phyloP scores from a whole-genome alignment of 2,329 filamentous ascomycete species.

The Penicillium griseofulvum region DNA sequence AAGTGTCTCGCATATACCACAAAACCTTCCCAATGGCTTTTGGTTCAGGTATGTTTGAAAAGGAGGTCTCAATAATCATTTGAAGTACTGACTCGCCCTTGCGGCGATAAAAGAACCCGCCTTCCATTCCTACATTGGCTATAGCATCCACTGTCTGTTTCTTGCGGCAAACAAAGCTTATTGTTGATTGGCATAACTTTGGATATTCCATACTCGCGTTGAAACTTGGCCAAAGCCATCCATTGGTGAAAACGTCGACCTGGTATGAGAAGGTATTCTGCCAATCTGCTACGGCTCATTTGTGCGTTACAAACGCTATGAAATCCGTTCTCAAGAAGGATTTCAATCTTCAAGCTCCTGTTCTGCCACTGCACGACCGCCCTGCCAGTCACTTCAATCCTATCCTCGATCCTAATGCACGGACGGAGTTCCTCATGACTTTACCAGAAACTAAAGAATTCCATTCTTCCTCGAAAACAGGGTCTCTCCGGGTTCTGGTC shows the following conservation, averaged over 20 bases:
- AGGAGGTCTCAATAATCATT: not conserved
- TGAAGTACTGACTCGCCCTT: slow-evolving; percentile 2
- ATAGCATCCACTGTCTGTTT: slow-evolving; percentile 70
- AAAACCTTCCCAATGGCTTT: slow-evolving; percentile 74
- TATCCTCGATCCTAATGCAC: slow-evolving; percentile 49
- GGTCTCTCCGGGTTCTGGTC: slow-evolving; percentile 68
- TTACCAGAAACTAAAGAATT: slow-evolving; percentile 64
- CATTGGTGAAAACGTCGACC: slow-evolving; percentile 73
- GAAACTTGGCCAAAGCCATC: slow-evolving; percentile 62
- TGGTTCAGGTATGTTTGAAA: slow-evolving; percentile 63
- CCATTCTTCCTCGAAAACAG: slow-evolving; percentile 58
- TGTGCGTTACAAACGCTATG: slow-evolving; percentile 92
- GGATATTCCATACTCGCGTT: slow-evolving; percentile 86
- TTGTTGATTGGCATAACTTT: slow-evolving; percentile 99
- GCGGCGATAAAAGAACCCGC: slow-evolving; percentile 67
- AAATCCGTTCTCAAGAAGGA: slow-evolving; percentile 65
- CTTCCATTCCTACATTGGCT: slow-evolving; percentile 85
- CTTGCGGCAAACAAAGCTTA: slow-evolving; percentile 73
- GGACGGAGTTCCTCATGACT: slow-evolving; percentile 60
- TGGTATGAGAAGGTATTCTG: slow-evolving; percentile 75
- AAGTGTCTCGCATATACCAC: slow-evolving; percentile 70
- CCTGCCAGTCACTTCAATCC: slow-evolving; percentile 81
- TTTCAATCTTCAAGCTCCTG: slow-evolving; percentile 63
- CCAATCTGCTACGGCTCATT: slow-evolving; percentile 66
- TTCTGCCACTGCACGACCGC: slow-evolving; percentile 78